phyloP scores from a whole-genome alignment of 2,329 filamentous ascomycete genomes.

The Pseudogymnoascus sp. region DNA sequence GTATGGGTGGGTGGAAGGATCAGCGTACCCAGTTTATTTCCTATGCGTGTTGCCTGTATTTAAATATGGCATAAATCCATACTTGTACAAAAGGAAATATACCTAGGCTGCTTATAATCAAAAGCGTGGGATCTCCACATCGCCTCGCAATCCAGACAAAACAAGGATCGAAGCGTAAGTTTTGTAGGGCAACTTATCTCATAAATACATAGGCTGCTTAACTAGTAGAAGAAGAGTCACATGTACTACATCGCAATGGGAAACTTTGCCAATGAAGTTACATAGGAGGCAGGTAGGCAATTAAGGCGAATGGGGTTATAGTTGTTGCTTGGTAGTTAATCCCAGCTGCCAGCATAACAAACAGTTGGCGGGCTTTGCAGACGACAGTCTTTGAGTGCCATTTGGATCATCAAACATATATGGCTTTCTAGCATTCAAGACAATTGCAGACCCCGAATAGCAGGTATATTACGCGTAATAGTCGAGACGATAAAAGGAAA shows the following conservation, averaged over 20 bases:
- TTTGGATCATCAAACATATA: background rate
- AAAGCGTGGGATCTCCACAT: background rate
- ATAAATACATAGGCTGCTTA: background rate
- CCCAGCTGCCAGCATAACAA: background rate
- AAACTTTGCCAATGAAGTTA: background rate
- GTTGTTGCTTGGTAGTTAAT: background rate
- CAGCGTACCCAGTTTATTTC: background rate
- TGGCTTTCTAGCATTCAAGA: background rate
- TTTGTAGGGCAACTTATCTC: background rate
- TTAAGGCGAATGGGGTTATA: background rate
- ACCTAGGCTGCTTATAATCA: background rate
- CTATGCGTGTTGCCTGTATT: background rate
- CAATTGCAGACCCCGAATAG: background rate
- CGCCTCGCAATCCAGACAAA: background rate
- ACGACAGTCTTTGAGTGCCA: background rate
- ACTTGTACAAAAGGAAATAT: background rate
- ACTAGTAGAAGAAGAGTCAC: background rate
- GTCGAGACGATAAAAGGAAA: background rate
- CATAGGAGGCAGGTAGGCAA: background rate
- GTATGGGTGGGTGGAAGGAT: background rate
- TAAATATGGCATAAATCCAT: background rate
- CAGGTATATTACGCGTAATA: background rate
- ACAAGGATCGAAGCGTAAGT: background rate
- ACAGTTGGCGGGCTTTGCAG: background rate
- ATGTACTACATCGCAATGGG: background rate